Base-by-base conservation (phyloP, 179 eudicot genomes). In the Actinidia arguta region DNA sequence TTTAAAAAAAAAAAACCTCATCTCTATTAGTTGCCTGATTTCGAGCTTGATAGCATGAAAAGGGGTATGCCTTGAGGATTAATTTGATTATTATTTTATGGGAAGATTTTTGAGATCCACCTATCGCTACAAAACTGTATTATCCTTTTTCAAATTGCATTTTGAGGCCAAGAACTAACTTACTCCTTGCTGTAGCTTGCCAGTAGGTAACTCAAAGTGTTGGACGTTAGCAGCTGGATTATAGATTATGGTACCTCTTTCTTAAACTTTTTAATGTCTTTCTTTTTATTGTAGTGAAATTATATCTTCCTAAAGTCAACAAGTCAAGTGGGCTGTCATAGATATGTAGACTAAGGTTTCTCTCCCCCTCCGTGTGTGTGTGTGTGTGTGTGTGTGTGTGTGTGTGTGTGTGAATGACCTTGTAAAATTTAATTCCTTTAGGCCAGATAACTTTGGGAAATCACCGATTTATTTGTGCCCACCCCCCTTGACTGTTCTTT, bases 311-410 rank as follows among this genome's bases (percentile, higher is more conserved):
- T 48, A 92, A 92, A 80, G 92, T 90, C 42, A 80, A 86, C 82
- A 86, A 85, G 84, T 90, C 96, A 52, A 91, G 94, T 63, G 98
- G 54, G 90, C 95, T 77, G 95, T 82, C 71, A 86, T 85, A 78
- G 98, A 95, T 84, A 94, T 94, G 98, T 94, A 98, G 98, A 90
- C 92, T 82, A 92, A 90, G 97, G 98, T 94, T 68, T 46, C 79
- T 63, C 76, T 47, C 76, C 16, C 79, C 39, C 83, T 36, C 71
- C 18, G 69, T 27, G 51, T 25, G 25, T 44, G 4, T 68, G 6
- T 75, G n/a, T 74, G 48, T 48, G 16, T 27, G 10, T 22, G 55
- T 18, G n/a, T 44, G 3, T 67, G 6, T 74, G 20, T 74, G 55
- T 46, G 20, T 25, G 20, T n/a, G 59, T n/a, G 24, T 54, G 62